phyloP scores from a whole-genome alignment of 345 rosid species.

The Brassica napus region Da-Ae NC_063448.1:48021001-48021500 shows the following conservation, averaged over 20 bases:
- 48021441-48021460: slow-evolving; percentile 49
- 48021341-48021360: slow-evolving; percentile 59
- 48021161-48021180: not conserved
- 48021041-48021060: slow-evolving; percentile 62
- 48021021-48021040: slow-evolving; percentile 80
- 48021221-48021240: slow-evolving; percentile 80
- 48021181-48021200: slow-evolving; percentile 49
- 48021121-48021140: not conserved
- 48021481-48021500: not conserved
- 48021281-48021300: slow-evolving; percentile 66
- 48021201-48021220: slow-evolving; percentile 60
- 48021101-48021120: slow-evolving; percentile 5
- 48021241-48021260: slow-evolving; percentile 70
- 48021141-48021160: not conserved
- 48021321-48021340: slow-evolving; percentile 50
- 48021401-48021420: slow-evolving; percentile 47
- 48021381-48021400: slow-evolving; percentile 46
- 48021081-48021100: slow-evolving; percentile 55
- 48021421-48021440: slow-evolving; percentile 55
- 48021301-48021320: slow-evolving; percentile 45
- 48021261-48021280: slow-evolving; percentile 64
- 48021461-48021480: slow-evolving; percentile 25
- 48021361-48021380: slow-evolving; percentile 58
- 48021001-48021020: slow-evolving; percentile 85
- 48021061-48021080: slow-evolving; percentile 52